Evolutionary conservation across 768 basidiomycete species (phyloP).

Genomic region (Lepiota venenata): DNA sequence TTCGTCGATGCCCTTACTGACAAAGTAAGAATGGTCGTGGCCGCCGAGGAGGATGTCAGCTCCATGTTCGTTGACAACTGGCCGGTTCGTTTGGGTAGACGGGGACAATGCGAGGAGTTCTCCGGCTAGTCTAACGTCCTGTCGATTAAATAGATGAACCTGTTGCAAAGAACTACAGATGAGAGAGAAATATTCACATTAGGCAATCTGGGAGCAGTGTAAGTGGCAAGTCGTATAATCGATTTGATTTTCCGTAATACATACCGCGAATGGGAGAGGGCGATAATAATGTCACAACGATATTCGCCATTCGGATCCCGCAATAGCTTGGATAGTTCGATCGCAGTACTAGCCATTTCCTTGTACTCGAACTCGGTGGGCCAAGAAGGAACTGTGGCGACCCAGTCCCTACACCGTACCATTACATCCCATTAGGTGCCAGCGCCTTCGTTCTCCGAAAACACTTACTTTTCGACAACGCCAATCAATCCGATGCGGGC

Average conservation of each 20-base stretch:
- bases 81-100: conserved; percentile 36
- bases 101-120: conserved; percentile 59
- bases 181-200: conserved; percentile 32
- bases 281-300: conserved; percentile 79
- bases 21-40: conserved; percentile 84
- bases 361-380: conserved; percentile 73
- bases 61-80: conserved; percentile 60
- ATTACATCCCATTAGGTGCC: not conserved
- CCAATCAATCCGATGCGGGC: conserved; percentile 80
- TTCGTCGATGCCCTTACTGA: conserved; percentile 56
- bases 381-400: conserved; percentile 84
- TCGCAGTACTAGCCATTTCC: conserved; percentile 70
- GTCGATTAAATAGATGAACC: not conserved
- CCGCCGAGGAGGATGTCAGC: conserved; percentile 85
- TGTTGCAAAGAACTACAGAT: not conserved
- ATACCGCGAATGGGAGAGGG: conserved; percentile 80
- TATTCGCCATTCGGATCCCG: conserved; percentile 68
- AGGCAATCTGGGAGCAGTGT: conserved; percentile 34
- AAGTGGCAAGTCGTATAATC: not conserved
- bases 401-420: conserved; percentile 68
- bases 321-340: conserved; percentile 68
- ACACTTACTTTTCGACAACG: conserved; percentile 73
- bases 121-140: conserved; percentile 76
- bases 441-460: not conserved
- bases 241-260: conserved; percentile 13